Evolutionary conservation across 371 early-diverging fungal species (phyloP).

Genomic region (Gilbertella persicaria): DNA sequence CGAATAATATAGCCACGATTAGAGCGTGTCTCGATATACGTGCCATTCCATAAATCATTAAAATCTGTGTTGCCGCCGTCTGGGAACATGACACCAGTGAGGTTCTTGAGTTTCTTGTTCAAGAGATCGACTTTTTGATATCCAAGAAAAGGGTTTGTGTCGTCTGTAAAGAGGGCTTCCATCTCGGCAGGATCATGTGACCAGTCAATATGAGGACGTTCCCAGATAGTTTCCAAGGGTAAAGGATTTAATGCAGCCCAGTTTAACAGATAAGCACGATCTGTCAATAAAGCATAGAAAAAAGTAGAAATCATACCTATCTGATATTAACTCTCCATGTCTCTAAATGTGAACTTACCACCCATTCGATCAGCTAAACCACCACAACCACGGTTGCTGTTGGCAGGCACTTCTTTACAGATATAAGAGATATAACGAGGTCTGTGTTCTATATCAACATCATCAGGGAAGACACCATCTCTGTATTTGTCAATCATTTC

Average conservation of each 20-base stretch:
- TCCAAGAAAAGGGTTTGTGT: conserved; percentile 20
- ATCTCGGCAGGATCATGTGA: conserved; percentile 41
- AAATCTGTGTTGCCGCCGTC: conserved; percentile 45
- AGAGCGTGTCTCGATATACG: conserved; percentile 45
- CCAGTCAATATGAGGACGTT: conserved; percentile 49
- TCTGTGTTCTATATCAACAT: conserved; percentile 19
- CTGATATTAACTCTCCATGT: not conserved
- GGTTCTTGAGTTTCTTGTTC: conserved; percentile 33
- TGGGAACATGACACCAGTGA: conserved; percentile 34
- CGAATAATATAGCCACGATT: conserved; percentile 52
- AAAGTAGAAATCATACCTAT: conserved; percentile 55
- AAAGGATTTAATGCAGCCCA: conserved; percentile 44
- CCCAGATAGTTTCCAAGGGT: conserved; percentile 44
- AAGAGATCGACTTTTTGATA: conserved; percentile 39
- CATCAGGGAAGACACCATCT: conserved; percentile 28
- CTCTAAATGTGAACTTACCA: conserved; percentile 23
- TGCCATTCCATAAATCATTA: conserved; percentile 43
- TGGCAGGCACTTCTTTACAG: conserved; percentile 38
- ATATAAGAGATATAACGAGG: conserved; percentile 46
- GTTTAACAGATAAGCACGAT: conserved; percentile 40
- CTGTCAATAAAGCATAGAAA: conserved; percentile 48
- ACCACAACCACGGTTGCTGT: conserved; percentile 51
- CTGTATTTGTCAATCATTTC: conserved; percentile 33
- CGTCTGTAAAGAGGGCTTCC: conserved; percentile 27
- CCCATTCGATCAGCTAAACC: conserved; percentile 54